Conservation (phyloP, 2,329 filamentous ascomycete species). For the Trichothecium sympodiale region DNA sequence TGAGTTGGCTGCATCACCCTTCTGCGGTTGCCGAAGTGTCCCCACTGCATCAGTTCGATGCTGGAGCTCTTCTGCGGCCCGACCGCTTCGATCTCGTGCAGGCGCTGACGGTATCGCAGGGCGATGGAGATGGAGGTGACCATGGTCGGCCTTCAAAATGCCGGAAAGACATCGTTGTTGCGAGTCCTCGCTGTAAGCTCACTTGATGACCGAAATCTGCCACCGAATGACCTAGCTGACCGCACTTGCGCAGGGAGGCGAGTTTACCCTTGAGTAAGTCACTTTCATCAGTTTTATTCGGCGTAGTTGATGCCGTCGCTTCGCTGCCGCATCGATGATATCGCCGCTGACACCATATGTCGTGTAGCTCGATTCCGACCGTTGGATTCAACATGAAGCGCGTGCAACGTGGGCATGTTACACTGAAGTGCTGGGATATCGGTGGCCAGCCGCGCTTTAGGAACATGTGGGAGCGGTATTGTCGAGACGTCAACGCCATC, state of each 20-base stretch:
- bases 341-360: slow-evolving; percentile 24
- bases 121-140: slow-evolving; percentile 99
- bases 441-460: slow-evolving; percentile 94
- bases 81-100: too few relatives aligned
- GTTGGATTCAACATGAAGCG: slow-evolving; percentile 99
- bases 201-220: slow-evolving; percentile 3
- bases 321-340: neutral
- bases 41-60: neutral
- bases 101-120: slow-evolving; percentile 29
- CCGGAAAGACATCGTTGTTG: slow-evolving; percentile 91
- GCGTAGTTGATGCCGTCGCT: slow-evolving; percentile 15
- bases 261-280: slow-evolving; percentile 96
- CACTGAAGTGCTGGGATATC: slow-evolving; percentile 97
- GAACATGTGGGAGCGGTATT: slow-evolving; percentile 99
- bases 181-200: slow-evolving; percentile 82
- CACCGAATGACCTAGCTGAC: slow-evolving; percentile 10
- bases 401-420: slow-evolving; percentile 95
- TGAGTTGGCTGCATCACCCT: slow-evolving; percentile 32
- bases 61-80: neutral
- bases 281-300: slow-evolving; percentile 3
- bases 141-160: slow-evolving; percentile 96
- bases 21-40: too few relatives aligned
- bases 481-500: slow-evolving; percentile 92
- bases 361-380: slow-evolving; percentile 83
- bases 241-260: slow-evolving; percentile 60